Evolutionary conservation across 208 protist species (phyloP), one percentile per base, ranked within the genome.

Genomic region (Wallacemonas sp.): DNA sequence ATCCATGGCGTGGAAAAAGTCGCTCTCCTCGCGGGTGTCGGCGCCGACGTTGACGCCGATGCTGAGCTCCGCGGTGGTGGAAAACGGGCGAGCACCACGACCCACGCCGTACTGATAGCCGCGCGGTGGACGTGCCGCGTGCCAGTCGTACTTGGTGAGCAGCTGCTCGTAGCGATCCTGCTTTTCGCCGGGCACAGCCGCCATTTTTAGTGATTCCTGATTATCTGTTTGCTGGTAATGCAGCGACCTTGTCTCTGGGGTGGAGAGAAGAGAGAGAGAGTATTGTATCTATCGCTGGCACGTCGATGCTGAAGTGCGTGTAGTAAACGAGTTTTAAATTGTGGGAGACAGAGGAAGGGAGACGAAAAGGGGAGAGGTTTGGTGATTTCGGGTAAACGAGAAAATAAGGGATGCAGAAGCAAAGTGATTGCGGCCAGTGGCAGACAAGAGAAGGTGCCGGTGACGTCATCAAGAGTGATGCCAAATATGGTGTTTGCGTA

Each of bases 61-160:
- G 44, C 77, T 86, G 44, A 95, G 72, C 67, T 95, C 86, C 2
- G 82, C 87, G 2, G 86, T 88, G 3, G 90, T 95, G 8, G 82
- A 61, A 26, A 95, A 91, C 11, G 72, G 70, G 33, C 87, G 88
- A 1, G 87, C 90, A 11, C 90, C 90, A n/a, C 90, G 81, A 16
- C 90, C 90, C 11, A 81, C 59, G 16, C 90, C 90, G 65, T 81
- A 90, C 48, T 84, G 74, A 55, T 95, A 95, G n/a, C 81, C 78
- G 20, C 76, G 83, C 11, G 90, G 90, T 14, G 90, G 87, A 39
- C 76, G 63, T 8, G 81, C 55, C 11, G 82, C 61, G n/a, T 75
- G 73, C 90, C 90, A 95, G 76, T 92, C 81, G 55, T 87, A 86
- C 64, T 83, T 87, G 39, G 74, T 41, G 20, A 91, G 76, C 57